Base-by-base conservation (phyloP, 164 flowering plant genomes). In the Annona cherimola region DNA sequence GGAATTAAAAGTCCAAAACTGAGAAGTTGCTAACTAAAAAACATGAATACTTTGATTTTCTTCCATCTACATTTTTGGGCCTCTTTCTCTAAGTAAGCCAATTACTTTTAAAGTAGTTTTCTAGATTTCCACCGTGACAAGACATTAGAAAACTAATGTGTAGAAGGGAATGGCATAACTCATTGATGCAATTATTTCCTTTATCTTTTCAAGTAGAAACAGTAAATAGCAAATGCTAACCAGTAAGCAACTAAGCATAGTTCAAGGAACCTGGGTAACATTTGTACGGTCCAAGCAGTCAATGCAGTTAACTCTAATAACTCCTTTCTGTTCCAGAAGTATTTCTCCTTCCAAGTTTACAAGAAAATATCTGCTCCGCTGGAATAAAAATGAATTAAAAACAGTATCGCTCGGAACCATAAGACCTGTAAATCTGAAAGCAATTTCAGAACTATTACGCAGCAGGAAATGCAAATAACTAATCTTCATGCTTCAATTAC, bases 231-330 rank as follows among this genome's bases (percentile, higher is more conserved):
- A 61, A 40, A 44, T 41, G 6, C 42, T 2, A 20, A 14, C 18
- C 9, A 44, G n/a, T 3, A 44, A 4, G 19, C 42, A 5, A 16
- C 43, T 3, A 19, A 69, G 7, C 41, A 2, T 0, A 39, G 61
- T 55, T 73, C 45, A 35, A 42, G 42, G 79, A 70, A 95, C 99
- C 97, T 95, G 97, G 42, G 99, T 93, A 73, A 93, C 99, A 82
- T 93, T 95, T 70, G 99, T 93, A 71, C 99, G 85, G 78, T 95
- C 99, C 80, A 95, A 90, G 79, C 94, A 95, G 79, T 95, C 98
- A 70, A 95, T 91, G 84, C 99, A 95, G 83, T 93, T 95, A 44
- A 86, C 82, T 82, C 99, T 89, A 68, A 86, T 68, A 71, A 88
- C 73, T 75, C 99, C 99, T 74, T 75, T 84, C 80, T 95, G 99